phyloP scores from a whole-genome alignment of 2,329 filamentous ascomycete species.

The Paracoccidioides lutzii region DNA sequence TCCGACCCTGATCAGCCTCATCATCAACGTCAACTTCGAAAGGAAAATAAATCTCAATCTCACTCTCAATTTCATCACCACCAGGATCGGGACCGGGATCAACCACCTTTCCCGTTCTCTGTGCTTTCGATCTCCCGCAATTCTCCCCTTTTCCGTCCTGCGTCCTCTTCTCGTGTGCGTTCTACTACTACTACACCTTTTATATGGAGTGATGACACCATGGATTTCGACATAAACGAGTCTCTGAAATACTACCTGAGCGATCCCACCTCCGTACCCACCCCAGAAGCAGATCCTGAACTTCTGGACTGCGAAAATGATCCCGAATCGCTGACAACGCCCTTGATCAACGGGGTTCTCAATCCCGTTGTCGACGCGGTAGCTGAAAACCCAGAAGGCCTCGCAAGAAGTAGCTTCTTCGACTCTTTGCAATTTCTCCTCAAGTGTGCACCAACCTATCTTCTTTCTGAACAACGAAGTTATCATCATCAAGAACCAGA shows the following conservation, averaged over 20 bases:
- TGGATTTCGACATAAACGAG: constrained; percentile 91
- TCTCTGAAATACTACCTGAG: constrained; percentile 94
- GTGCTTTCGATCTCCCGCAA: constrained; percentile 6
- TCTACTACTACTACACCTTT: constrained; percentile 1
- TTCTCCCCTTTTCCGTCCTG: constrained; percentile 1
- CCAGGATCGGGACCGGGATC: constrained; percentile 4
- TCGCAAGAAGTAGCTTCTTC: constrained; percentile 65
- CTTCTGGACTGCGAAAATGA: constrained; percentile 89
- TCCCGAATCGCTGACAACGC: constrained; percentile 65
- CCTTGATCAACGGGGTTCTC: constrained; percentile 69
- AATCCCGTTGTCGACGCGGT: constrained; percentile 89
- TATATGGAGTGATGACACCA: constrained; percentile 49
- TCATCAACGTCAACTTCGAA: constrained; percentile 6
- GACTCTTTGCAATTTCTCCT: constrained; percentile 91
- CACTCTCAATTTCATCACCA: neutral
- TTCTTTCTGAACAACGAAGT: constrained; percentile 19
- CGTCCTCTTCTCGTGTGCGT: neutral
- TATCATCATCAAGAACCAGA: constrained; percentile 33
- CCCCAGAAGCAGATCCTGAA: constrained; percentile 69
- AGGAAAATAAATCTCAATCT: too few species aligned
- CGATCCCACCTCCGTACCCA: constrained; percentile 70
- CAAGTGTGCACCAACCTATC: constrained; percentile 66
- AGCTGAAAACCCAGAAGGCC: constrained; percentile 79
- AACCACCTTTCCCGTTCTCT: constrained; percentile 4
- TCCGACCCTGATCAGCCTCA: neutral